These are phyloP conservation scores for Hyphodiscus hymeniophilus DNA, from an alignment of 495 filamentous ascomycete genomes.

Conservation along the genomic window DNA sequence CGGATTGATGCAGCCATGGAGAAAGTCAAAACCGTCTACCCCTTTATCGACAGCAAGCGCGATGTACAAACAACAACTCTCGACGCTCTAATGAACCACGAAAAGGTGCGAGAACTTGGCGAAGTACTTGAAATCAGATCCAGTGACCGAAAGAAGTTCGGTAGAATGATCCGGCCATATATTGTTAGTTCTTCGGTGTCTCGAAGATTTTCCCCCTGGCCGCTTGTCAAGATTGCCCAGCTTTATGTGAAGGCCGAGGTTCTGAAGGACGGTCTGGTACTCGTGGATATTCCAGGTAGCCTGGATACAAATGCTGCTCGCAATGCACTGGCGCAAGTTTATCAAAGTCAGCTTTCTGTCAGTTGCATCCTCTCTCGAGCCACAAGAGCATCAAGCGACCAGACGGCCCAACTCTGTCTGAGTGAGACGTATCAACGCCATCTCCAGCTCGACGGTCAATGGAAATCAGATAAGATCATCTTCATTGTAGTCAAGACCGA, in stretches of 20 bases:
- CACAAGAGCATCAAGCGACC: no score
- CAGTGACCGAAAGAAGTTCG: neutral
- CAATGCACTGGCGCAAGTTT: neutral
- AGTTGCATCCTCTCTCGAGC: neutral
- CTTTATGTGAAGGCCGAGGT: constrained; percentile 48
- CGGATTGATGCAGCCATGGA: neutral
- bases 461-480: no score
- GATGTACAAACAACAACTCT: neutral
- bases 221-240: constrained; percentile 55
- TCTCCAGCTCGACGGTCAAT: no score
- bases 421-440: no score
- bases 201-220: constrained; percentile 49
- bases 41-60: neutral
- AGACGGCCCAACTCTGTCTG: no score
- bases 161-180: neutral
- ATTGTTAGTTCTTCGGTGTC: constrained; percentile 4
- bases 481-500: no score
- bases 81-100: neutral
- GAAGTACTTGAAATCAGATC: neutral
- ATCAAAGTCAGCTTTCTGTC: neutral
- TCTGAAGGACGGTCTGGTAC: constrained; percentile 51
- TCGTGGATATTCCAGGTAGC: constrained; percentile 61
- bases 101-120: neutral
- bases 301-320: constrained; percentile 56
- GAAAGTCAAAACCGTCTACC: neutral